phyloP scores from a whole-genome alignment of 1,284 basidiomycete species.

The Vanrija humicola region DNA sequence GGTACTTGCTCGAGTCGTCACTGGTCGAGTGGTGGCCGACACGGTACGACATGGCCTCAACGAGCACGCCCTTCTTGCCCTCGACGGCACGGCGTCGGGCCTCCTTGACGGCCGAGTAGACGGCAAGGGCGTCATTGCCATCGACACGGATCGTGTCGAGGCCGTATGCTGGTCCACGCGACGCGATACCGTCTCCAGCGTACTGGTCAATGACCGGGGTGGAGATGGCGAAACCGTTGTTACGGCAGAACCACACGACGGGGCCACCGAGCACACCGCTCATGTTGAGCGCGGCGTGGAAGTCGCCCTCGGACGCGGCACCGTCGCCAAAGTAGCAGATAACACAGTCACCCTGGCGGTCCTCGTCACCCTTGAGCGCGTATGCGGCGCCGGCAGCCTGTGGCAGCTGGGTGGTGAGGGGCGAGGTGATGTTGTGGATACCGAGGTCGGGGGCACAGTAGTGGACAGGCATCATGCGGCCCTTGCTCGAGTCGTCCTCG shows the following conservation, averaged over 20 bases:
- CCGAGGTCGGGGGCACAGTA: conserved; percentile 79
- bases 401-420: conserved; percentile 92
- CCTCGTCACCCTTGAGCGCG: conserved; percentile 75
- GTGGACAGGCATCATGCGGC: conserved; percentile 86
- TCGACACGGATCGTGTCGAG: conserved; percentile 87
- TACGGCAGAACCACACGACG: conserved; percentile 45
- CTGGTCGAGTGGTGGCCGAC: conserved; percentile 94
- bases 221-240: conserved; percentile 77
- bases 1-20: conserved; percentile 89
- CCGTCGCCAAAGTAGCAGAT: conserved; percentile 85
- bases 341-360: conserved; percentile 70
- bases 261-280: conserved; percentile 52
- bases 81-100: conserved; percentile 72
- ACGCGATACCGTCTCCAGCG: conserved; percentile 87
- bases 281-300: conserved; percentile 56
- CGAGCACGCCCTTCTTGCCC: conserved; percentile 73
- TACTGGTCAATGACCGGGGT: conserved; percentile 87
- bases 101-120: conserved; percentile 73
- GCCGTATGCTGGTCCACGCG: conserved; percentile 89
- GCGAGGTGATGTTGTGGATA: conserved; percentile 90
- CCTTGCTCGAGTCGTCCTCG: conserved; percentile 76
- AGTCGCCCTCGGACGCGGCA: conserved; percentile 56
- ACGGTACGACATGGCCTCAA: conserved; percentile 91
- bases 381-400: conserved; percentile 92
- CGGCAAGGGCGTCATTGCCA: conserved; percentile 88